Conservation (phyloP, 176 grass and related monocot species). For the Oryza officinalis region DNA sequence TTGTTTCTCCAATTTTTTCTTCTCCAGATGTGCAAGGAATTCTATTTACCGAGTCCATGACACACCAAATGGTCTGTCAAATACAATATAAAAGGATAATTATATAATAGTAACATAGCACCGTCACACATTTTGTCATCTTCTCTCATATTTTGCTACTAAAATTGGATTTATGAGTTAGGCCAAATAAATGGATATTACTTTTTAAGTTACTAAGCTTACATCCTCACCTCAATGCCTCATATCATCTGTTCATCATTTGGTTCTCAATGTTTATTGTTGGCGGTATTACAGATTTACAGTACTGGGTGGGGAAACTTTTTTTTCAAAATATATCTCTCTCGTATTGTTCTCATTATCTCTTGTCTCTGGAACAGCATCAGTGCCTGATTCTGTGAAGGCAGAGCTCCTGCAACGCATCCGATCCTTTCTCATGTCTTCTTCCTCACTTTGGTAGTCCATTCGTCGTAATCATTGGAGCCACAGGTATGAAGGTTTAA, state of each 20-base stretch:
- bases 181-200: neutral
- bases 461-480: neutral
- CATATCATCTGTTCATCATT: neutral
- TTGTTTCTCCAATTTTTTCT: slow-evolving; percentile 18
- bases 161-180: neutral
- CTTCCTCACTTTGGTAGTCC: slow-evolving; percentile 63
- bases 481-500: neutral
- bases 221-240: neutral
- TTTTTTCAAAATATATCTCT: neutral
- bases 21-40: neutral
- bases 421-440: slow-evolving; percentile 80
- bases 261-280: neutral
- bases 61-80: neutral
- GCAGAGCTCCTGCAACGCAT: slow-evolving; percentile 93
- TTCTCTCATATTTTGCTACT: neutral
- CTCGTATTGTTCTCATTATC: neutral
- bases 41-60: neutral
- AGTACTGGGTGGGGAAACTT: neutral
- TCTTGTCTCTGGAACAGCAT: slow-evolving; percentile 55
- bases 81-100: neutral
- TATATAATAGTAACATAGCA: neutral
- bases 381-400: slow-evolving; percentile 93
- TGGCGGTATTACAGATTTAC: neutral
- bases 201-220: neutral
- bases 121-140: neutral